These are phyloP conservation scores for Rutidosis leptorrhynchoides DNA, from an alignment of 129 eudicot genomes.

Conservation along the genomic window DNA sequence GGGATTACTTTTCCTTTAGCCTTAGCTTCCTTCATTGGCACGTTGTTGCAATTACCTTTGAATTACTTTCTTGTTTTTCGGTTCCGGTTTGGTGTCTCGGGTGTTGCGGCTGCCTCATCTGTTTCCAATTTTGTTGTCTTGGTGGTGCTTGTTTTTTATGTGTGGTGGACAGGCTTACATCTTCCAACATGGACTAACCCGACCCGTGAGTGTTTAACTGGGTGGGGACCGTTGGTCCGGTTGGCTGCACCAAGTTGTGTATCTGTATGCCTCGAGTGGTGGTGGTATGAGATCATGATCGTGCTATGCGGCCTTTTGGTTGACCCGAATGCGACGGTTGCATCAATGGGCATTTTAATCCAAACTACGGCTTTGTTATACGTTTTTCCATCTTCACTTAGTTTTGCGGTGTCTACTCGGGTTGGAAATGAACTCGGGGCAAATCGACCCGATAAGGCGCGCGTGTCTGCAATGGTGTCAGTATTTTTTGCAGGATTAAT, in stretches of 20 bases:
- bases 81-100: constrained; percentile 41
- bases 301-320: constrained; percentile 60
- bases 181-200: constrained; percentile 56
- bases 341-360: constrained; percentile 72
- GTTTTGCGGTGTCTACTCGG: constrained; percentile 66
- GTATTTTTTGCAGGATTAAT: constrained; percentile 47
- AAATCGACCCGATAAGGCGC: constrained; percentile 55
- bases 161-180: constrained; percentile 50
- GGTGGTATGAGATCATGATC: constrained; percentile 88
- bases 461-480: constrained; percentile 45
- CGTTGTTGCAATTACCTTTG: constrained; percentile 49
- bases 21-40: constrained; percentile 42
- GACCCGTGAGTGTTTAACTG: constrained; percentile 50
- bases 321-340: constrained; percentile 62
- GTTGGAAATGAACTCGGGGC: constrained; percentile 83
- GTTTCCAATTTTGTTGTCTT: constrained; percentile 44
- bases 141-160: constrained; percentile 34
- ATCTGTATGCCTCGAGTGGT: constrained; percentile 80
- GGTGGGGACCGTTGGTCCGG: constrained; percentile 54
- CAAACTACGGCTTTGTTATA: constrained; percentile 64
- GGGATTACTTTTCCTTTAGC: constrained; percentile 72
- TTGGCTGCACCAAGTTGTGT: constrained; percentile 77
- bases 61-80: constrained; percentile 34
- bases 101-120: constrained; percentile 57
- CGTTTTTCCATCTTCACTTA: constrained; percentile 54